Evolutionary conservation across 805 yeast genomes (phyloP).

Genomic region (Kluyveromyces starmeri): DNA sequence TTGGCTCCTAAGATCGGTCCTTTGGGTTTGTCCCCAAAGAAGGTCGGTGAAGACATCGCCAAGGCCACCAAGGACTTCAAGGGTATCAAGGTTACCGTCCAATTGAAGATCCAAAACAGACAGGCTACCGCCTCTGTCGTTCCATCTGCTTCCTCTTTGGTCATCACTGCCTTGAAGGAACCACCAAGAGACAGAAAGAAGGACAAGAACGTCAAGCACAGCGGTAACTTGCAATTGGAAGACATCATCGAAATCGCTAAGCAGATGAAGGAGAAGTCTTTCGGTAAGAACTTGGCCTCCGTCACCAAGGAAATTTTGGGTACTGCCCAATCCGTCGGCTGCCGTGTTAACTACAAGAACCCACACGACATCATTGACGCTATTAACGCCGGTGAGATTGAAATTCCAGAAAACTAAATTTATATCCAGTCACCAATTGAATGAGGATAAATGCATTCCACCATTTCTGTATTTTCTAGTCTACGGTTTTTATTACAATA

Average conservation of each 20-base stretch:
- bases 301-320: slow-evolving; percentile 98
- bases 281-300: slow-evolving; percentile 95
- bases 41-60: slow-evolving; percentile 99
- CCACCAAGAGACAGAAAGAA: slow-evolving; percentile 99
- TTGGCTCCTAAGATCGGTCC: slow-evolving; percentile 99
- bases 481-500: slow-evolving; percentile 20
- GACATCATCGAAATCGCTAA: slow-evolving; percentile 97
- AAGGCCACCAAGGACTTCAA: slow-evolving; percentile 98
- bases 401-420: slow-evolving; percentile 37
- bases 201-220: slow-evolving; percentile 99
- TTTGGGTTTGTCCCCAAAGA: slow-evolving; percentile 99
- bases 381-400: slow-evolving; percentile 97
- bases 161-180: slow-evolving; percentile 98
- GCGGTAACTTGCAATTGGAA: slow-evolving; percentile 95
- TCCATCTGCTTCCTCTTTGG: slow-evolving; percentile 98
- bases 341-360: slow-evolving; percentile 98
- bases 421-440: slow-evolving; percentile 17
- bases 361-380: slow-evolving; percentile 98
- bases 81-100: slow-evolving; percentile 99
- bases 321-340: slow-evolving; percentile 99
- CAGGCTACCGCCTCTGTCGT: slow-evolving; percentile 98
- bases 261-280: slow-evolving; percentile 93
- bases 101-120: slow-evolving; percentile 98
- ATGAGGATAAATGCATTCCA: slow-evolving; percentile 13
- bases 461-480: slow-evolving; percentile 25